Evolutionary conservation across 192 early-diverging fungal genomes (phyloP).

Genomic region (Irineochytrium annulatum): DNA sequence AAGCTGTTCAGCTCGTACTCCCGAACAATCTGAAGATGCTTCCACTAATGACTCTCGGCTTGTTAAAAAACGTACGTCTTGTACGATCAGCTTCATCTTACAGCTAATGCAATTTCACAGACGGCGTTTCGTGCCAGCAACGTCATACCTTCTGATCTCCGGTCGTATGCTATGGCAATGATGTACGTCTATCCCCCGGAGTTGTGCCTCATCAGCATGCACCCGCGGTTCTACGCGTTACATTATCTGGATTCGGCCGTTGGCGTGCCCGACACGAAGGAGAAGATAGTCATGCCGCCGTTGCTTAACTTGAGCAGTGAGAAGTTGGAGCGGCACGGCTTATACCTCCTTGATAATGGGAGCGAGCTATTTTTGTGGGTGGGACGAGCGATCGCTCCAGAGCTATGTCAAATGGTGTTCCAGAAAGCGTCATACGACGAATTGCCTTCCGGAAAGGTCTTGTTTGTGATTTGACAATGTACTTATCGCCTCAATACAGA

Average conservation of each 20-base stretch:
- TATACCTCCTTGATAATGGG: constrained; percentile 84
- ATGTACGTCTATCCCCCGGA: constrained; percentile 81
- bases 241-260: constrained; percentile 62
- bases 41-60: constrained; percentile 74
- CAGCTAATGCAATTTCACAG: constrained; percentile 16
- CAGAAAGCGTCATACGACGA: constrained; percentile 73
- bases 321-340: constrained; percentile 75
- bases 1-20: constrained; percentile 74
- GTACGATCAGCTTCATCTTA: not conserved
- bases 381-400: constrained; percentile 71
- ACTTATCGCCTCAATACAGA: constrained; percentile 42
- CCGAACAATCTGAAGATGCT: constrained; percentile 83
- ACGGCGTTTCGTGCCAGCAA: constrained; percentile 40
- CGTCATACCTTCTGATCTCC: constrained; percentile 69
- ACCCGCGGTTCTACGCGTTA: constrained; percentile 79
- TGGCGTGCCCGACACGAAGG: constrained; percentile 47
- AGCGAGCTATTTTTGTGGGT: constrained; percentile 87
- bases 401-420: constrained; percentile 71
- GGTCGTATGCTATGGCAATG: constrained; percentile 76
- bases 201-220: constrained; percentile 61
- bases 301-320: constrained; percentile 78
- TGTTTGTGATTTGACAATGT: constrained; percentile 11
- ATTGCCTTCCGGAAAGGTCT: constrained; percentile 73
- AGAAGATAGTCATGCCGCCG: constrained; percentile 67
- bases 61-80: constrained; percentile 75